Percentiles rank a stretch among this genome's conserved stretches.
These are phyloP conservation scores for Tetrahymena elliotti DNA, from an alignment of 73 alveolate species.

Conservation along the genomic window DNA sequence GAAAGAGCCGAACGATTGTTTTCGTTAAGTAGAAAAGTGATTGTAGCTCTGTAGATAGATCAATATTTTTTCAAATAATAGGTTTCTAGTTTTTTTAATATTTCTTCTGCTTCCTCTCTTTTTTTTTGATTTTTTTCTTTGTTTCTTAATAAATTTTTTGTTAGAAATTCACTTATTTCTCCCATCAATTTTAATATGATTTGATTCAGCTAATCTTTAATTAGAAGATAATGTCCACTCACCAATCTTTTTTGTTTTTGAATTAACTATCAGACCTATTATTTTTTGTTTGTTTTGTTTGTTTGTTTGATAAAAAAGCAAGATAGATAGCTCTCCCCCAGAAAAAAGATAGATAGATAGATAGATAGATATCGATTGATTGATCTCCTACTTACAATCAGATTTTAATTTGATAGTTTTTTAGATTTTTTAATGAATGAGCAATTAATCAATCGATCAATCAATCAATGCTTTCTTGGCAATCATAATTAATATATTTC, in stretches of 20 bases:
- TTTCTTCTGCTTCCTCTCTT: background rate
- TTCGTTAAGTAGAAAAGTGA: background rate
- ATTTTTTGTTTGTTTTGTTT: background rate
- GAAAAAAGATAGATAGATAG: background rate
- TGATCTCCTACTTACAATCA: conserved; percentile 1
- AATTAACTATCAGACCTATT: background rate
- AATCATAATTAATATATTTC: background rate
- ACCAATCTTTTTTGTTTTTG: background rate
- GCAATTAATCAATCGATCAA: background rate
- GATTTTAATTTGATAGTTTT: background rate
- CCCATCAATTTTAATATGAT: background rate
- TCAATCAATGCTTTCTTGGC: background rate
- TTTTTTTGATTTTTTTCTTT: background rate
- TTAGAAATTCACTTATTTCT: background rate
- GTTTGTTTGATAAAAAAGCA: too few relatives aligned
- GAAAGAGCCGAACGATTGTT: background rate
- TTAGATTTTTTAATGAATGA: background rate
- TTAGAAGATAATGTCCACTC: background rate
- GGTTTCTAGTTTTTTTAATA: background rate
- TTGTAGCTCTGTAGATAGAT: background rate
- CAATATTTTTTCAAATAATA: background rate
- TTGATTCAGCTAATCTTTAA: background rate
- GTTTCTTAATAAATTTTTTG: background rate
- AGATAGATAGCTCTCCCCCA: background rate
- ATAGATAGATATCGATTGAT: background rate